These are phyloP conservation scores for Pelargonium cotyledonis DNA, from an alignment of 441 rosid species.

Conservation along the genomic window DNA sequence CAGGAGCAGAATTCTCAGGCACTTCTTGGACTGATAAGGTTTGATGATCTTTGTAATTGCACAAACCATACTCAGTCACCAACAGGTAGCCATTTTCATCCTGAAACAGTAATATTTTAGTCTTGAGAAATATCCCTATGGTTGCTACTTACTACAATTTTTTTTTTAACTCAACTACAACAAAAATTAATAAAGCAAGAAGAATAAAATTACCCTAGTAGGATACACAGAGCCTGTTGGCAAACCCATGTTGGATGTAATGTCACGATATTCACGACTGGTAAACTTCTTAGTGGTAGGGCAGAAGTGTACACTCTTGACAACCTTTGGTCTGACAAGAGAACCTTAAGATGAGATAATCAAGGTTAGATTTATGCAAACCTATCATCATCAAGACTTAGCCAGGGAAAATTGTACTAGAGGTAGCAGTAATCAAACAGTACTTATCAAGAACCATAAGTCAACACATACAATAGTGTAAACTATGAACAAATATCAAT, in stretches of 20 bases:
- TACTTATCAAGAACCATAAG: background rate
- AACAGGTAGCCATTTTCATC: constrained; percentile 79
- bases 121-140: constrained; percentile 11
- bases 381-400: constrained; percentile 3
- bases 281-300: constrained; percentile 69
- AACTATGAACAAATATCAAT: background rate
- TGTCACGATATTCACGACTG: constrained; percentile 83
- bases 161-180: constrained; percentile 10
- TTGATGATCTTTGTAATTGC: constrained; percentile 95
- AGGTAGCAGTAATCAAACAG: background rate
- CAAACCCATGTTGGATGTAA: constrained; percentile 76
- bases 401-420: background rate
- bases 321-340: constrained; percentile 97
- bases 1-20: constrained; percentile 98
- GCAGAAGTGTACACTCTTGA: constrained; percentile 93
- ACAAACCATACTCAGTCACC: constrained; percentile 92
- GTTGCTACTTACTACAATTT: background rate
- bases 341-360: constrained; percentile 51
- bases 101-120: constrained; percentile 35
- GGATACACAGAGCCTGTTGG: constrained; percentile 99
- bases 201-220: constrained; percentile 59
- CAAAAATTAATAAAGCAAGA: constrained; percentile 6
- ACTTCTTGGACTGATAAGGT: constrained; percentile 96
- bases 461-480: background rate
- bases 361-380: constrained; percentile 7